Evolutionary conservation across 495 filamentous ascomycete species (phyloP), one percentile per base, ranked within the genome.

Genomic region (Filosporella fistucella): DNA sequence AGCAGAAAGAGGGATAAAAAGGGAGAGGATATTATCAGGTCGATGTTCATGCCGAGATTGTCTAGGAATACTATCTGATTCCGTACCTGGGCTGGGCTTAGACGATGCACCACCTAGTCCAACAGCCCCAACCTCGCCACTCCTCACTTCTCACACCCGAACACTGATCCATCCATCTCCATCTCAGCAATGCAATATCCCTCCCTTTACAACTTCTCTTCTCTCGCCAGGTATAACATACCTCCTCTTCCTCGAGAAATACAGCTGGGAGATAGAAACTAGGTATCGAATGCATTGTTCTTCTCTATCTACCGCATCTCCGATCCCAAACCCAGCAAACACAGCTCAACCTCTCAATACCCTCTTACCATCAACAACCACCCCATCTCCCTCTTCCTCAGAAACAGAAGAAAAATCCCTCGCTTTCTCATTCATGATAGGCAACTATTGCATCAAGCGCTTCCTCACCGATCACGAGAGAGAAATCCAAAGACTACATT

Each of bases 171-270:
- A 20, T n/a, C 28, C 39, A 42, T 4, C 13, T 7, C 24, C 4
- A 20, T 43, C n/a, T n/a, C n/a, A n/a, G 41, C 14, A 43, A 16
- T 29, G 41, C 41, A n/a, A 3, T 2, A 3, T 8, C 10, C 26
- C 2, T 26, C 11, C 14, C 8, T 30, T 20, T 11, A 21, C 26
- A 9, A 10, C 1, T 14, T 13, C 22, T 25, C 36, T 52, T 9
- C 17, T 26, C 3, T 8, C 0, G 2, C 35, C 49, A 6, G 49
- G 49, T 4, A 42, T 43, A 17, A 42, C 46, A 11, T 52, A 46
- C 43, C 42, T 52, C 14, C 18, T 47, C 17, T 52, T 52, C 18
- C 36, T 52, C 0, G 42, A 46, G 35, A 46, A 47, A 20, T 52
- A 52, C 26, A 6, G 10, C n/a, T 17, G 24, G 12, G 49, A 52